A percentile compares a stretch with the other conserved stretches of the same genome.
Evolutionary conservation across 2,329 filamentous ascomycete species (phyloP).

Genomic region (Anthostomella pinea): DNA sequence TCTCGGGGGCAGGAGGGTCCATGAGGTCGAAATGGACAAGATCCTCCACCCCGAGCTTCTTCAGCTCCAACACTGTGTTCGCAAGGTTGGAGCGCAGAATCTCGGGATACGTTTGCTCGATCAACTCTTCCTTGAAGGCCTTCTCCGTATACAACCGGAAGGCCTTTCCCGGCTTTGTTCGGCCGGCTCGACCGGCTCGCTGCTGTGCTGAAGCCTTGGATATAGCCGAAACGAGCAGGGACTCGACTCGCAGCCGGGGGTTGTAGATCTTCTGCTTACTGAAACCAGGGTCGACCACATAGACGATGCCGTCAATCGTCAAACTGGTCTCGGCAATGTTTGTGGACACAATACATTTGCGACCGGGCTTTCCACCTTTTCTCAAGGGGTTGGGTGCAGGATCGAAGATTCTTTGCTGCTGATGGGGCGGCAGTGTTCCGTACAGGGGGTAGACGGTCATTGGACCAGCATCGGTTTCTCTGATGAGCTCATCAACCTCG

Average conservation of each 20-base stretch:
- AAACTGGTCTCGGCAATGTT: slow-evolving; percentile 98
- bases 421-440: slow-evolving; percentile 83
- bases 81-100: slow-evolving; percentile 92
- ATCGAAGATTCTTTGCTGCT: slow-evolving; percentile 95
- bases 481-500: slow-evolving; percentile 86
- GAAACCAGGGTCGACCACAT: slow-evolving; percentile 98
- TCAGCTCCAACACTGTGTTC: slow-evolving; percentile 92
- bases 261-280: slow-evolving; percentile 99
- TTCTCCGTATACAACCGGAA: slow-evolving; percentile 94
- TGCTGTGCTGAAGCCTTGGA: slow-evolving; percentile 97
- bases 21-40: slow-evolving; percentile 98
- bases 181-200: slow-evolving; percentile 96
- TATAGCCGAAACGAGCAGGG: slow-evolving; percentile 93
- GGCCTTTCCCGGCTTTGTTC: slow-evolving; percentile 97
- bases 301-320: slow-evolving; percentile 98
- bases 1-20: slow-evolving; percentile 97
- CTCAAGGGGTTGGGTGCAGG: slow-evolving; percentile 72
- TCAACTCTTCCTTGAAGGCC: slow-evolving; percentile 96
- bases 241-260: slow-evolving; percentile 92
- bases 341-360: slow-evolving; percentile 91
- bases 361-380: slow-evolving; percentile 78
- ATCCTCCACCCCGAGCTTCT: slow-evolving; percentile 94
- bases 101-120: slow-evolving; percentile 95
- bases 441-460: slow-evolving; percentile 91
- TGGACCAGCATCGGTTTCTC: slow-evolving; percentile 88